Base-by-base conservation (phyloP, 2,329 filamentous ascomycete species). In the Metarhizium rileyi region DNA sequence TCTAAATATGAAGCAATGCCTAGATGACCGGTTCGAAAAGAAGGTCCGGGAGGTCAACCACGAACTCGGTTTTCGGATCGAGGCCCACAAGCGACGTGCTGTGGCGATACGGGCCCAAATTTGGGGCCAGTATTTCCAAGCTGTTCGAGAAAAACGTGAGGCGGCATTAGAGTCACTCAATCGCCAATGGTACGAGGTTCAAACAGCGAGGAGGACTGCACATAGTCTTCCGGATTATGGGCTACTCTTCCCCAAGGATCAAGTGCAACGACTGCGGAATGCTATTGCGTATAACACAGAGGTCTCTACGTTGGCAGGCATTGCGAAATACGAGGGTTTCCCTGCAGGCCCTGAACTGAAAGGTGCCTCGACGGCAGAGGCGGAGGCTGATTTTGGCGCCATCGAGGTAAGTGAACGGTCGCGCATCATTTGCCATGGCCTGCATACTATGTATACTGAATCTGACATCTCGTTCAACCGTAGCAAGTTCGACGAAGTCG, bases 291-390 rank as follows among this genome's bases (percentile, higher is more conserved):
- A 97, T 71, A 97, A 95, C 65, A 87, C 86, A 56, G 93, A 98
- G 65, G 90, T 98, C 4, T 95, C 90, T 0, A 81, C 96, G 26
- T 72, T 98, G 50, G 84, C 90, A 5, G 91, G 91, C 35, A 77
- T 97, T 47, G 90, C 91, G 33, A 97, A 96, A 69, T 90, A 96
- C 64, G 84, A 95, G 61, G 93, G 93, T 23, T 98, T 98, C 68
- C 93, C 93, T 33, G 90, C 91, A 28, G 93, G 90, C n/a, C 93
- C 93, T 20, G 77, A 87, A 30, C 84, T 98, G 68, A 75, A 75
- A 51, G 78, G 86, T 40, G 86, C 87, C 25, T 83, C 84, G 35
- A 67, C 77, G 22, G 73, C 78, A 10, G 89, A 96, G 61, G 69
- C 93, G 44, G 88, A 95, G 49, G 85, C 91, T 46, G 93, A 98